Conservation (phyloP, 192 early-diverging fungal species). For the Linnemannia elongata region DNA sequence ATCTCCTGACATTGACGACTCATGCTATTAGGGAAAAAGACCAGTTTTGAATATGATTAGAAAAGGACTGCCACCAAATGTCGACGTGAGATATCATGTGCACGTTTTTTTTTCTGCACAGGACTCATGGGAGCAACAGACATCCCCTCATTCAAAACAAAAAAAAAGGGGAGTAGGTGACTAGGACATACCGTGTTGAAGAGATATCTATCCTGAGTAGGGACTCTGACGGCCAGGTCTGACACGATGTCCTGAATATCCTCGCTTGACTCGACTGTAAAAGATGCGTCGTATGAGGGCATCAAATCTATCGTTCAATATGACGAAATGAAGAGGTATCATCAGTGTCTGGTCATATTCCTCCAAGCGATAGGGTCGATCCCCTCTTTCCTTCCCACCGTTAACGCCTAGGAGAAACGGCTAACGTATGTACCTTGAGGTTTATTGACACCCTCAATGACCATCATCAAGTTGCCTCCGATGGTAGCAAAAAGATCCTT, state of each 20-base stretch:
- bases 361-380: neutral
- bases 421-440: constrained; percentile 19
- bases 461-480: constrained; percentile 47
- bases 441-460: constrained; percentile 44
- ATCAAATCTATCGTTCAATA: constrained; percentile 22
- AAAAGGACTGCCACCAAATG: neutral
- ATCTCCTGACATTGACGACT: constrained; percentile 49
- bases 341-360: neutral
- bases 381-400: neutral
- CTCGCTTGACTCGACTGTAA: constrained; percentile 33
- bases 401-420: neutral
- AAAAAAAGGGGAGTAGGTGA: neutral
- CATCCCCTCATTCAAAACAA: neutral
- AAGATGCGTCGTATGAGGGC: constrained; percentile 38
- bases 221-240: constrained; percentile 36
- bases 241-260: constrained; percentile 42
- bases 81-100: constrained; percentile 26
- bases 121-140: neutral
- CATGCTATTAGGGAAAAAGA: constrained; percentile 23
- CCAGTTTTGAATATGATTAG: neutral
- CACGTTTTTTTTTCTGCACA: neutral
- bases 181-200: constrained; percentile 42
- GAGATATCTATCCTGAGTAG: constrained; percentile 38
- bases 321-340: neutral
- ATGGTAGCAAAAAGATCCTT: constrained; percentile 47